These are phyloP conservation scores for Wickerhamomyces strasburgensis DNA, from an alignment of 805 yeast species.

Conservation along the genomic window DNA sequence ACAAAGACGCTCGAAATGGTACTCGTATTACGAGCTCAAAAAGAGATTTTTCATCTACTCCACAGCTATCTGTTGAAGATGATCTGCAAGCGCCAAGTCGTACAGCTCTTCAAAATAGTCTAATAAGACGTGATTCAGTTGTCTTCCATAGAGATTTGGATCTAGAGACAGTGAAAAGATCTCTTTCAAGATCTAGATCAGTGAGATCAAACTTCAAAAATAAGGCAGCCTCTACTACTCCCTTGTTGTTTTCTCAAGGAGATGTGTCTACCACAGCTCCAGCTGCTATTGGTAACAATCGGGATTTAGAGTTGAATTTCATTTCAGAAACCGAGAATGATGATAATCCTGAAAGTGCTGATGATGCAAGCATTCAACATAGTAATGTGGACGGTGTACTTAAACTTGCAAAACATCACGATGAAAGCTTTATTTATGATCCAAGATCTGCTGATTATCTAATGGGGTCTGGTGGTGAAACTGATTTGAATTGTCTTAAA, in stretches of 20 bases:
- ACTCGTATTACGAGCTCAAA: too few species aligned
- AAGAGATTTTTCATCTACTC: too few species aligned
- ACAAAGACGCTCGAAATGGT: too few species aligned
- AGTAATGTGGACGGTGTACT: neutral
- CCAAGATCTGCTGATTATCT: constrained; percentile 1
- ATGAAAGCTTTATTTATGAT: neutral
- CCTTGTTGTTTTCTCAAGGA: constrained; percentile 9
- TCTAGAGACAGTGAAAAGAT: constrained; percentile 7
- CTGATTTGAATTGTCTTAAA: constrained; percentile 12
- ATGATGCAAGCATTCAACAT: neutral
- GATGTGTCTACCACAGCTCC: constrained; percentile 3
- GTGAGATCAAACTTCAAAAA: constrained; percentile 8
- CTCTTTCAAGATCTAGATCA: constrained; percentile 14
- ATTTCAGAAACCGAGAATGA: neutral
- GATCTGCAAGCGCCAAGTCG: too few species aligned
- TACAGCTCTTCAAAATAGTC: neutral
- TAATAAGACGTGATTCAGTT: neutral
- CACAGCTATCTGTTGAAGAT: too few species aligned
- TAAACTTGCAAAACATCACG: neutral
- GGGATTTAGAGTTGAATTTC: too few species aligned
- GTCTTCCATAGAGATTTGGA: too few species aligned
- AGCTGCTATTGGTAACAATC: too few species aligned
- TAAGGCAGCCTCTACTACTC: constrained; percentile 1
- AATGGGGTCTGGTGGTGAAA: constrained; percentile 6
- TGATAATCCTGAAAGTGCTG: neutral